A percentile compares a stretch with the other conserved stretches of the same genome.
Conservation (phyloP, 495 filamentous ascomycete species). For the Trichodelitschia bisporula region DNA sequence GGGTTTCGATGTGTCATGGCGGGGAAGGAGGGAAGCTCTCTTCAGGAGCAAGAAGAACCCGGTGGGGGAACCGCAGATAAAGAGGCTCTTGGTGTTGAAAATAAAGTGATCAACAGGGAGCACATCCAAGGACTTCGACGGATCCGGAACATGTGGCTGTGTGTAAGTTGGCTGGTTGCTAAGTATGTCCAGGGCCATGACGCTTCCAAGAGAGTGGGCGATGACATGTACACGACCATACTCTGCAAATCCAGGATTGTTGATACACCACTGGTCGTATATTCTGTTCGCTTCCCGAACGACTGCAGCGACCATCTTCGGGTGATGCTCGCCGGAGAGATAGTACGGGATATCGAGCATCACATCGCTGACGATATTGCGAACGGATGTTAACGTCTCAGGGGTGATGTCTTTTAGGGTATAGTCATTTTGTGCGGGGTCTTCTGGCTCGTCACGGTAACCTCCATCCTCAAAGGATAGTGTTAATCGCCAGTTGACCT, state of each 20-base stretch:
- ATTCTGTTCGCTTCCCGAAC: slow-evolving; percentile 84
- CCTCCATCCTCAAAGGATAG: slow-evolving; percentile 62
- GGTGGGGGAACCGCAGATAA: slow-evolving; percentile 76
- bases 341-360: slow-evolving; percentile 97
- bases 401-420: slow-evolving; percentile 76
- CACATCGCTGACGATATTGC: slow-evolving; percentile 79
- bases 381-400: slow-evolving; percentile 65
- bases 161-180: slow-evolving; percentile 73
- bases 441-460: slow-evolving; percentile 23
- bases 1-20: slow-evolving; percentile 49
- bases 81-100: slow-evolving; percentile 74
- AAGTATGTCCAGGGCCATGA: slow-evolving; percentile 79
- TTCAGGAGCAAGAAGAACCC: slow-evolving; percentile 87
- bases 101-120: slow-evolving; percentile 45
- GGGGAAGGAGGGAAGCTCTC: slow-evolving; percentile 54
- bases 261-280: slow-evolving; percentile 75
- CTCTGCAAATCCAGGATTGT: slow-evolving; percentile 68
- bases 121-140: slow-evolving; percentile 8
- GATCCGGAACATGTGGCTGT: slow-evolving; percentile 30
- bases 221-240: slow-evolving; percentile 73
- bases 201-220: slow-evolving; percentile 79
- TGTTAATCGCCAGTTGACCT: slow-evolving; percentile 66
- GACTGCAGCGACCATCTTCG: slow-evolving; percentile 77
- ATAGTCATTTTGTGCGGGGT: slow-evolving; percentile 36
- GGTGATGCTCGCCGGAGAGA: slow-evolving; percentile 68